Percentiles rank a stretch among this genome's conserved stretches.
Evolutionary conservation across 2,329 filamentous ascomycete species (phyloP).

Genomic region (Ceratocystis alfenasii): DNA sequence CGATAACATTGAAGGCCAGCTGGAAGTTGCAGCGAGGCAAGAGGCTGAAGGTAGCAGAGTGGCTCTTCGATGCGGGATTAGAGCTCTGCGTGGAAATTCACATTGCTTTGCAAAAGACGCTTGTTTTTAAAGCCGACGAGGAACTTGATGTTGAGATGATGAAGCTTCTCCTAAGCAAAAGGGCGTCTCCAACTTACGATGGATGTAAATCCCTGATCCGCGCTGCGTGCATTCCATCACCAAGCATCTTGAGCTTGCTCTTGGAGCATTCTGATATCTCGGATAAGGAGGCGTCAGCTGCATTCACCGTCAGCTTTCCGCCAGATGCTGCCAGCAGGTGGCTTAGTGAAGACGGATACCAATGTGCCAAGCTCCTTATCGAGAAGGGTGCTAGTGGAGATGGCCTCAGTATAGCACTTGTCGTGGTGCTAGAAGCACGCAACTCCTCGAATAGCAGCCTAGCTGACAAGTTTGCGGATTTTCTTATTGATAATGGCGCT

Average conservation of each 20-base stretch:
- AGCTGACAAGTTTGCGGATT: slow-evolving; percentile 22
- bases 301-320: slow-evolving; percentile 10
- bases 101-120: slow-evolving; percentile 38
- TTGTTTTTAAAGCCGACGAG: slow-evolving; percentile 33
- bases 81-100: slow-evolving; percentile 39
- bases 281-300: background rate
- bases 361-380: slow-evolving; percentile 37
- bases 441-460: background rate
- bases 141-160: slow-evolving; percentile 13
- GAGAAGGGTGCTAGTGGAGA: slow-evolving; percentile 34
- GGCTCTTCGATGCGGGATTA: slow-evolving; percentile 42
- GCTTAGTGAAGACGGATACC: slow-evolving; percentile 16
- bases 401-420: slow-evolving; percentile 5
- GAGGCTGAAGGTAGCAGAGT: slow-evolving; percentile 37
- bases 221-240: slow-evolving; percentile 5
- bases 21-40: slow-evolving; percentile 40
- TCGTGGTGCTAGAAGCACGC: slow-evolving; percentile 6
- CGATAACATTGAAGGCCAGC: slow-evolving; percentile 41
- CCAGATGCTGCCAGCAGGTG: slow-evolving; percentile 6
- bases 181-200: slow-evolving; percentile 14
- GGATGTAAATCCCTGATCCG: slow-evolving; percentile 11
- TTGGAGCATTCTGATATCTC: slow-evolving; percentile 7
- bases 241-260: background rate
- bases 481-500: slow-evolving; percentile 34
- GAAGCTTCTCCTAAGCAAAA: slow-evolving; percentile 15